phyloP scores from a whole-genome alignment of 352 stramenopile species.

The Hyaloperonospora brassicae region DNA sequence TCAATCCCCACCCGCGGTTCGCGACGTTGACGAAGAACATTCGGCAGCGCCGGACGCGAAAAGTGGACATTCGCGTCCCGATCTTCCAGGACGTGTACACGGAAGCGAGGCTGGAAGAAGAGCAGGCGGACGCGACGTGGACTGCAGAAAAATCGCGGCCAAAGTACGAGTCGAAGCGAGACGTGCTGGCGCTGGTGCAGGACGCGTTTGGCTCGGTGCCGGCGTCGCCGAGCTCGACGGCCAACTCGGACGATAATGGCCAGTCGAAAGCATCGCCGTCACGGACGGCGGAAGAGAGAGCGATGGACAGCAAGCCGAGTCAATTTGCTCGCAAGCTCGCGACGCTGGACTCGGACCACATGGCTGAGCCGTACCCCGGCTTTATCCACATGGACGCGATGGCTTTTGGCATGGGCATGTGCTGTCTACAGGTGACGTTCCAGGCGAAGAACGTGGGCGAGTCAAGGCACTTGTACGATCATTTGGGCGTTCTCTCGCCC shows the following conservation, averaged over 20 bases:
- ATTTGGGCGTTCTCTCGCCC: constrained; percentile 96
- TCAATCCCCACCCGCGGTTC: constrained; percentile 99
- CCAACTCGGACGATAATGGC: constrained; percentile 39
- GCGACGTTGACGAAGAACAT: constrained; percentile 98
- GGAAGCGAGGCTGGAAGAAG: constrained; percentile 57
- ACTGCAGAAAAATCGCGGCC: constrained; percentile 73
- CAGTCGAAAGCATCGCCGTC: constrained; percentile 58
- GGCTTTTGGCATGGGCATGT: constrained; percentile 99
- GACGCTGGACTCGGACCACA: constrained; percentile 45
- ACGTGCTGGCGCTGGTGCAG: constrained; percentile 14
- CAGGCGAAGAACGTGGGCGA: constrained; percentile 97
- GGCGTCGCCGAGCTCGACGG: constrained; percentile 36
- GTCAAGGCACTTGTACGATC: constrained; percentile 98
- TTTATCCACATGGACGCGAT: constrained; percentile 99
- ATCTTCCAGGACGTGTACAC: constrained; percentile 82
- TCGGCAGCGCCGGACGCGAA: constrained; percentile 85
- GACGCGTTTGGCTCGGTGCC: constrained; percentile 18
- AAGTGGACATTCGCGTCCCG: constrained; percentile 84
- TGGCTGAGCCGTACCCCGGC: constrained; percentile 69
- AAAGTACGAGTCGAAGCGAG: constrained; percentile 63
- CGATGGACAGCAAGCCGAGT: constrained; percentile 39
- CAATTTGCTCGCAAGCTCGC: constrained; percentile 20
- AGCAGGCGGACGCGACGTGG: constrained; percentile 49
- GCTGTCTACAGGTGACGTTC: constrained; percentile 99
- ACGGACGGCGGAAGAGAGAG: constrained; percentile 1